Evolutionary conservation across 1,284 basidiomycete genomes (phyloP).

Genomic region (Moesziomyces aphidis): DNA sequence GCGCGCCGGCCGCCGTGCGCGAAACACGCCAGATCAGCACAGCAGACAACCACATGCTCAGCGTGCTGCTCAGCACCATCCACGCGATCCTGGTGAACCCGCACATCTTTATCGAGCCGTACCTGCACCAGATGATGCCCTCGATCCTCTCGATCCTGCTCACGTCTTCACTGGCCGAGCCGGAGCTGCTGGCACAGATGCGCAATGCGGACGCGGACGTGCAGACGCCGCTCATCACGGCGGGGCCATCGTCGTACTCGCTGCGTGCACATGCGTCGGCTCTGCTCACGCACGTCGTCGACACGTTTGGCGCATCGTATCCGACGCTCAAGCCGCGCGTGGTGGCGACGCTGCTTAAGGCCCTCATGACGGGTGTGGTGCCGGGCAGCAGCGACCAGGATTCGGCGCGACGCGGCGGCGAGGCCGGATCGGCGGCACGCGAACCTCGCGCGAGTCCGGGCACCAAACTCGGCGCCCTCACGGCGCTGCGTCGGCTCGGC

Average conservation of each 20-base stretch:
- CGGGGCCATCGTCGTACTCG: constrained; percentile 33
- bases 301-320: constrained; percentile 74
- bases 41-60: constrained; percentile 53
- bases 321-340: constrained; percentile 87
- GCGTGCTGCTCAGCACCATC: constrained; percentile 59
- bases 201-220: constrained; percentile 15
- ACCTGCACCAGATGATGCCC: constrained; percentile 96
- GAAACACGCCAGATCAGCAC: constrained; percentile 32
- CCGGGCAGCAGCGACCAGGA: constrained; percentile 30
- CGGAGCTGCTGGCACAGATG: constrained; percentile 27
- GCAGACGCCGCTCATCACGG: constrained; percentile 31
- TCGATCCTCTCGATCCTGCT: constrained; percentile 90
- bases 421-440: constrained; percentile 2
- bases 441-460: constrained; percentile 45
- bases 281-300: constrained; percentile 80
- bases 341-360: constrained; percentile 89
- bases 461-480: constrained; percentile 64
- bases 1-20: constrained; percentile 16
- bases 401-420: constrained; percentile 22
- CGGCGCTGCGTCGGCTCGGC: constrained; percentile 60
- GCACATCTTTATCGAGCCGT: constrained; percentile 91
- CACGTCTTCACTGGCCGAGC: constrained; percentile 77
- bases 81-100: constrained; percentile 72
- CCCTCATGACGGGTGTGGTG: constrained; percentile 74
- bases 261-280: constrained; percentile 71